phyloP scores from a whole-genome alignment of 768 basidiomycete genomes.

The Porpolomopsis calyptriformis region DNA sequence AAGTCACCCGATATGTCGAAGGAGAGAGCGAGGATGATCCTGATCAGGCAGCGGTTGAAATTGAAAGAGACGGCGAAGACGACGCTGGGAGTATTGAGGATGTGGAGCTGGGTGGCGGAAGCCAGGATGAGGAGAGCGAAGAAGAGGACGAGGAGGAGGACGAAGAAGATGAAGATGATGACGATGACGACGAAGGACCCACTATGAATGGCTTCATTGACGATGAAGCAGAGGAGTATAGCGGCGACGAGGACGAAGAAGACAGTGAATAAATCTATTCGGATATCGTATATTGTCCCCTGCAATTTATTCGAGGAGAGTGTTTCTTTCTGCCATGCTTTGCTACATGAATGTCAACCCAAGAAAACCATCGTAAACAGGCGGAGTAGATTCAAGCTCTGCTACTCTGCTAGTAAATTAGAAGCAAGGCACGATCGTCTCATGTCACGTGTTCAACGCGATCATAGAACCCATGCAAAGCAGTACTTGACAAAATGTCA shows the following conservation, averaged over 20 bases:
- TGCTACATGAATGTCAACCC: too few species aligned
- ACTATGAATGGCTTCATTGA: constrained; percentile 45
- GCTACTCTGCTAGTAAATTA: too few species aligned
- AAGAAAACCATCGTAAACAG: too few species aligned
- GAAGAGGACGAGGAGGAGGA: constrained; percentile 34
- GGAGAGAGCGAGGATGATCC: constrained; percentile 41
- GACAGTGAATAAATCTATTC: constrained; percentile 7
- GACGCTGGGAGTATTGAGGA: constrained; percentile 73
- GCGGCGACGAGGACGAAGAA: constrained; percentile 11
- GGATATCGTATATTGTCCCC: background rate
- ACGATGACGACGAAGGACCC: constrained; percentile 30
- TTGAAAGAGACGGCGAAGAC: constrained; percentile 51
- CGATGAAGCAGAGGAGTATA: constrained; percentile 46
- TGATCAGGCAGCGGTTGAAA: constrained; percentile 45
- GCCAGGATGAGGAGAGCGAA: constrained; percentile 40
- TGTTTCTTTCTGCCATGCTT: background rate
- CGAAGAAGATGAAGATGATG: constrained; percentile 32
- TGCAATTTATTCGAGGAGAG: background rate
- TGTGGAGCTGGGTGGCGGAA: constrained; percentile 59
- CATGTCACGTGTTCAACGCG: too few species aligned
- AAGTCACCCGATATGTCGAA: constrained; percentile 18
- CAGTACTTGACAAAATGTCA: too few species aligned
- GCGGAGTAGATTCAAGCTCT: too few species aligned
- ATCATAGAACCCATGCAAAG: too few species aligned
- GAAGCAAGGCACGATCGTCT: too few species aligned